Conservation (phyloP, 148 eudicot genomes). For the Rhododendron henanense region DNA sequence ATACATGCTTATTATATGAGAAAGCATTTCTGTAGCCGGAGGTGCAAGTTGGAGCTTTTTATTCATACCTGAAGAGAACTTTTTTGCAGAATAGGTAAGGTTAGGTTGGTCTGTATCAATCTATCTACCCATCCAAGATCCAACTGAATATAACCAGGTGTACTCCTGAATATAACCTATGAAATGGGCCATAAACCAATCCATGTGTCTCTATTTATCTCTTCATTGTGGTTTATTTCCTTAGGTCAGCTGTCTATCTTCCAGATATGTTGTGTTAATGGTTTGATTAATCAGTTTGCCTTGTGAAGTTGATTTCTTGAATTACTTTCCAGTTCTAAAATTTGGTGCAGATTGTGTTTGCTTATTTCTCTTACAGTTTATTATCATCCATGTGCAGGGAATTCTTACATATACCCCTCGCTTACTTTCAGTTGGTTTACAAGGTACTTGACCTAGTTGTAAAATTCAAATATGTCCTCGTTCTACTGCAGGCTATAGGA, state of each 20-base stretch:
- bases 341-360: neutral
- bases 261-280: neutral
- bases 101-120: neutral
- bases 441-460: conserved; percentile 42
- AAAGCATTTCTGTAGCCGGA: neutral
- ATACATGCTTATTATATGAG: neutral
- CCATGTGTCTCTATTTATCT: neutral
- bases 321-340: neutral
- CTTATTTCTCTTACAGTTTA: conserved; percentile 7
- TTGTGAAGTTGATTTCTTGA: neutral
- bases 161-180: neutral
- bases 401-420: conserved; percentile 83
- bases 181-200: neutral
- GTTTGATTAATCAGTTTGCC: neutral
- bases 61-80: neutral
- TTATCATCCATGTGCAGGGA: conserved; percentile 52
- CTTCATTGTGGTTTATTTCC: neutral
- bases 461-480: neutral
- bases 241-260: neutral
- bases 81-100: neutral
- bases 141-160: neutral
- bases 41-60: neutral
- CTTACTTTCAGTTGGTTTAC: conserved; percentile 64
- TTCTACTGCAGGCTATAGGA: neutral
- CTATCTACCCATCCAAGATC: neutral